Conservation (phyloP, 108 stramenopile species). For the Tribonema minus region DNA sequence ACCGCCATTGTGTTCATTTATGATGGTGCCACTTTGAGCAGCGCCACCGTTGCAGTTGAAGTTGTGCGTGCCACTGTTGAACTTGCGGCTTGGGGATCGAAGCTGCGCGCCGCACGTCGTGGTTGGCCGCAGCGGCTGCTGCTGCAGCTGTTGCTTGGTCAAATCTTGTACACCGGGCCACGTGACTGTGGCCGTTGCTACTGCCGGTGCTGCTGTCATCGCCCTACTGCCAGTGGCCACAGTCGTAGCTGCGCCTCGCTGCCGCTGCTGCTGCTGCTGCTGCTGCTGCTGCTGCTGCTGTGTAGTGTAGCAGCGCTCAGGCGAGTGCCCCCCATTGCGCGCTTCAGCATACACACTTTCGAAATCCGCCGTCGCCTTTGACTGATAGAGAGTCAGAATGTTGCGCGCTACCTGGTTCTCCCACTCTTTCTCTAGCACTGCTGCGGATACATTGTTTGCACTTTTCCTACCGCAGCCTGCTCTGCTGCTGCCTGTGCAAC, state of each 20-base stretch:
- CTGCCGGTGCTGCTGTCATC: neutral
- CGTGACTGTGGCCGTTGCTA: neutral
- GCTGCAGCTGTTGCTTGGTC: no score
- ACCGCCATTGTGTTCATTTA: neutral
- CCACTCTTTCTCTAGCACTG: slow-evolving; percentile 15
- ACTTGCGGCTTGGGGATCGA: no score
- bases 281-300: neutral
- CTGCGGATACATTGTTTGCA: neutral
- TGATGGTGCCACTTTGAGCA: no score
- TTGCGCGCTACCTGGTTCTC: slow-evolving; percentile 24
- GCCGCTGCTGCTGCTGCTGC: slow-evolving; percentile 1
- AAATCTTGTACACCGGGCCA: no score
- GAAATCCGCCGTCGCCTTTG: slow-evolving; percentile 14
- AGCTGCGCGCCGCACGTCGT: no score
- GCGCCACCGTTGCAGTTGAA: no score
- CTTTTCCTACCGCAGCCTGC: no score
- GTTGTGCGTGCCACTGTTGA: no score
- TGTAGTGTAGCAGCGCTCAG: neutral
- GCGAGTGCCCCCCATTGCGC: slow-evolving; percentile 6
- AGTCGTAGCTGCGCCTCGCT: neutral
- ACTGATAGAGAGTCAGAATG: slow-evolving; percentile 27
- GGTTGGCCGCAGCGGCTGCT: no score
- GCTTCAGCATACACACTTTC: slow-evolving; percentile 9
- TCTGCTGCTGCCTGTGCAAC: no score
- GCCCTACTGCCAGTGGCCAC: neutral